phyloP scores from a whole-genome alignment of 306 rosid species.

The Nissolia schottii region DNA sequence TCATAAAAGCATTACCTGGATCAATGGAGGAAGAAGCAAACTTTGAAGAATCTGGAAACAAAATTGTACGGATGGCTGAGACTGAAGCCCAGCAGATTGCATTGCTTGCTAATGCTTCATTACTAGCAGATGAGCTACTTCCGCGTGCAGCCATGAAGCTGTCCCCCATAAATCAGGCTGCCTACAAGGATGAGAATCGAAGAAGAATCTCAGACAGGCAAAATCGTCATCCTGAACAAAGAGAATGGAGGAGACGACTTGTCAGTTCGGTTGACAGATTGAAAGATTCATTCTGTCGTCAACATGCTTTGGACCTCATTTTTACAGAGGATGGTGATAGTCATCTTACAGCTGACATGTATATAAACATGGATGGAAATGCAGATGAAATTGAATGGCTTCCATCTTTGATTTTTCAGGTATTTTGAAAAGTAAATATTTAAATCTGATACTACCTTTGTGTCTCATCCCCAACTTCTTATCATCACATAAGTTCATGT shows the following conservation, averaged over 20 bases:
- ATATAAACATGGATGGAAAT: slow-evolving; percentile 74
- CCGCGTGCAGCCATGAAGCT: slow-evolving; percentile 99
- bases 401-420: slow-evolving; percentile 95
- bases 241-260: slow-evolving; percentile 96
- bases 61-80: slow-evolving; percentile 87
- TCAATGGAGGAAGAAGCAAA: slow-evolving; percentile 92
- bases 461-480: background rate
- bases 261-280: slow-evolving; percentile 79
- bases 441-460: background rate
- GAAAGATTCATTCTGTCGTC: slow-evolving; percentile 91
- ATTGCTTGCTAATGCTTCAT: slow-evolving; percentile 95
- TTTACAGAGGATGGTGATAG: slow-evolving; percentile 96
- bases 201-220: slow-evolving; percentile 77
- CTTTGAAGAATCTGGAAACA: slow-evolving; percentile 78
- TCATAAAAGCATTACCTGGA: slow-evolving; percentile 86
- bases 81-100: slow-evolving; percentile 95
- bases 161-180: slow-evolving; percentile 57
- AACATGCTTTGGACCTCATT: slow-evolving; percentile 89
- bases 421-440: slow-evolving; percentile 18
- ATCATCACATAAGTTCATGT: background rate
- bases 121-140: slow-evolving; percentile 86
- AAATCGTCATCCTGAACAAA: slow-evolving; percentile 97
- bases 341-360: slow-evolving; percentile 94
- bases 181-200: slow-evolving; percentile 64
- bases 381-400: slow-evolving; percentile 78